Base-by-base conservation (phyloP, 495 filamentous ascomycete genomes). In the Penicillium cosmopolitanum region DNA sequence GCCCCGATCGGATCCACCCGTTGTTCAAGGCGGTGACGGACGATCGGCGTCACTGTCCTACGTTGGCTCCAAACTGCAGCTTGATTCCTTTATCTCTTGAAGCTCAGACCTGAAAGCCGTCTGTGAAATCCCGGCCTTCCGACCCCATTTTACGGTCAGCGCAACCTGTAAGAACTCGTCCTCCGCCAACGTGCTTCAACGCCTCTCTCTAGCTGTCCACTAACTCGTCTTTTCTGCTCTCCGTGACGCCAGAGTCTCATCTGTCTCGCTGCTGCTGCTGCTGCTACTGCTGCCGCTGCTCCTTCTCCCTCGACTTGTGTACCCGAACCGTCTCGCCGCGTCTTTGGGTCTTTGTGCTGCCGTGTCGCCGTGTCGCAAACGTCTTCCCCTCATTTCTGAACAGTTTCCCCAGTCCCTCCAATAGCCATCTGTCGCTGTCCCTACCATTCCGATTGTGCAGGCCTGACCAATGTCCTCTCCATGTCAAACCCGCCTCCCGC, bases 401-500 rank as follows among this genome's bases (percentile, higher is more conserved):
- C 38, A 21, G 9, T 28, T 19, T 18, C 53, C 46, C 18, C 59
- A 50, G 34, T 50, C 53, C 42, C 55, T 51, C 53, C 51, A 61
- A 58, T 50, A 52, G 57, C 35, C 55, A 51, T 47, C 53, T 35
- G 31, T n/a, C 55, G 47, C 56, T 65, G 57, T 67, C 65, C 66
- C 53, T 65, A 66, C 68, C 58, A 57, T 69, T 66, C 67, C 67
- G 62, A 67, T 66, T 65, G 59, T 68, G 68, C 60, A 69, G 61
- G 43, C 66, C 65, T 77, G 73, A 79, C 80, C 80, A 79, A 83
- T 84, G 81, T 80, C 68, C 72, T 76, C 71, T 73, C 72, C 81
- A 84, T 84, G 81, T 84, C 81, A 82, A 82, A 70, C 35, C 70
- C 77, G 73, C 71, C 74, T 73, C 71, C 73, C 73, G 78, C 74